phyloP scores from a whole-genome alignment of 2,329 filamentous ascomycete species.

The Paramyrothecium sp. region DNA sequence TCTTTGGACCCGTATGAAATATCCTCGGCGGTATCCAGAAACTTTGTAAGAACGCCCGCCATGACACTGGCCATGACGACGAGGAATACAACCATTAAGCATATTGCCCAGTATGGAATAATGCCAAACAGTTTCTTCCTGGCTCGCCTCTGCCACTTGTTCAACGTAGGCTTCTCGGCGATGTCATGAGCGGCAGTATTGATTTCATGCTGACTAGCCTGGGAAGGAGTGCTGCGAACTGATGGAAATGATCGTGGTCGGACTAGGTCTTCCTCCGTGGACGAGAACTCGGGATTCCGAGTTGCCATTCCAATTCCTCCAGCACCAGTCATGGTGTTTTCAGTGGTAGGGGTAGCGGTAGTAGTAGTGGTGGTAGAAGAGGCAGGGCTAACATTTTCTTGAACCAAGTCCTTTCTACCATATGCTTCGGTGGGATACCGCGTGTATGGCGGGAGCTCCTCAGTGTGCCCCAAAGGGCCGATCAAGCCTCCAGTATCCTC shows the following conservation, averaged over 20 bases:
- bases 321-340: conserved; percentile 46
- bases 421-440: conserved; percentile 77
- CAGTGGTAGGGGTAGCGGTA: conserved; percentile 5
- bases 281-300: conserved; percentile 61
- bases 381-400: background rate
- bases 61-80: conserved; percentile 50
- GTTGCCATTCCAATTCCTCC: conserved; percentile 61
- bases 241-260: conserved; percentile 51
- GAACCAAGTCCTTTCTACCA: conserved; percentile 19
- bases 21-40: background rate
- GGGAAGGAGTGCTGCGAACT: conserved; percentile 45
- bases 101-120: conserved; percentile 61
- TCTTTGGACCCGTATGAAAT: background rate
- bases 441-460: conserved; percentile 89
- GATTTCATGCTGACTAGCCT: conserved; percentile 52
- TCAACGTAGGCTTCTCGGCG: conserved; percentile 45
- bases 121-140: conserved; percentile 57
- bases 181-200: conserved; percentile 45
- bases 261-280: conserved; percentile 51
- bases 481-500: conserved; percentile 87
- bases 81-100: conserved; percentile 45
- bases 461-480: conserved; percentile 82
- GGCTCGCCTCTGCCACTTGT: conserved; percentile 53
- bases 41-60: conserved; percentile 48
- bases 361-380: conserved; percentile 1